phyloP scores from a whole-genome alignment of 208 protist species.

The Trypanosoma lewisi region DNA sequence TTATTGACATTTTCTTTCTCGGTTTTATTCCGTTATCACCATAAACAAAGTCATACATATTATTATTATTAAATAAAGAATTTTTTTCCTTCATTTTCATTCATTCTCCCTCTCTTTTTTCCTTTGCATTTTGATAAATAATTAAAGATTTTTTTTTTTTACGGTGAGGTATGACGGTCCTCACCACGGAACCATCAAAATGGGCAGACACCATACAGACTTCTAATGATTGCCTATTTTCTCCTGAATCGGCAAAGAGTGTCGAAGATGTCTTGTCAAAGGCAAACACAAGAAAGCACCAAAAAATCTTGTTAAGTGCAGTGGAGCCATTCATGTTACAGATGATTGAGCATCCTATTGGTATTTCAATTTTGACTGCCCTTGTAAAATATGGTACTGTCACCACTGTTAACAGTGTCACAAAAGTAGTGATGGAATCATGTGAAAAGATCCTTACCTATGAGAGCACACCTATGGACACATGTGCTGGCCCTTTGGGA shows the following conservation, averaged over 20 bases:
- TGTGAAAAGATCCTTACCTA: constrained; percentile 43
- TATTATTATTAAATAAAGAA: neutral
- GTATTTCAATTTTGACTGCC: constrained; percentile 64
- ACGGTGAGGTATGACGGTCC: constrained; percentile 18
- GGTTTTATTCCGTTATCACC: neutral
- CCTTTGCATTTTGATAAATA: neutral
- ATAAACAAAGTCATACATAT: neutral
- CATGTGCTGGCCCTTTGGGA: constrained; percentile 36
- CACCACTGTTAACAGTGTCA: constrained; percentile 52
- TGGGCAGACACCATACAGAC: constrained; percentile 63
- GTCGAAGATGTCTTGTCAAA: constrained; percentile 73
- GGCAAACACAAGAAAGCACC: constrained; percentile 51
- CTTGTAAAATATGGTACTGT: constrained; percentile 77
- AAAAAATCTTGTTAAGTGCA: constrained; percentile 62
- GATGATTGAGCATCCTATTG: constrained; percentile 41
- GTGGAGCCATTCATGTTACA: constrained; percentile 43
- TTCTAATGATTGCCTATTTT: constrained; percentile 49
- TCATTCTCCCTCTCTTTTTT: neutral
- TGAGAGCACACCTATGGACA: constrained; percentile 24
- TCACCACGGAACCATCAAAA: constrained; percentile 59
- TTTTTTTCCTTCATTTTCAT: neutral
- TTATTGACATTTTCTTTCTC: constrained; percentile 5
- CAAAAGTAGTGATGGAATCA: constrained; percentile 24
- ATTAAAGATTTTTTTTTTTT: neutral
- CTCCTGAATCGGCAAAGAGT: constrained; percentile 60